Evolutionary conservation across 192 early-diverging fungal genomes (phyloP), one percentile per base, ranked within the genome.

Genomic region (Coemansia sp.): DNA sequence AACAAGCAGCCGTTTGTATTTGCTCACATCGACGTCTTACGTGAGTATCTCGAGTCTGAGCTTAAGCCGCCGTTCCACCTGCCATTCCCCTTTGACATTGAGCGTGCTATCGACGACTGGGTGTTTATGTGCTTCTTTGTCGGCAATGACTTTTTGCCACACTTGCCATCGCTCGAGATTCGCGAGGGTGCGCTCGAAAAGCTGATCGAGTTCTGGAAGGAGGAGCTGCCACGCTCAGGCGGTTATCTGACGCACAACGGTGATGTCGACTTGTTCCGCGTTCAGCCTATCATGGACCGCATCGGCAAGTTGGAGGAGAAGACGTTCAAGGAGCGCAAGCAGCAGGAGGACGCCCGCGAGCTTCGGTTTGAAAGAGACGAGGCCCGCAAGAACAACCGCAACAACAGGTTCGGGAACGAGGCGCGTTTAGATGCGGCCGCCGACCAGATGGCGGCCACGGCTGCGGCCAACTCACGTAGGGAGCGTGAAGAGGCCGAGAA

Each of bases 61-160:
- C 92, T 99, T 29, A 85, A 85, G 59, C 75, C 94, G 7, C 66
- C 84, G 17, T 64, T 74, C 7, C 74, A 80, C 4, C 77, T 93
- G 21, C 77, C 90, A 2, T 94, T 95, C 63, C 74, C 87, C 6
- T 98, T 92, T 78, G 89, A 97, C 64, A 69, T 99, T 24, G 96
- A 99, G 71, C 73, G 89, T 2, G 90, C 98, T 16, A 91, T 99
- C 72, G 97, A 99, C 69, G 97, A 99, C 77, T 98, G 97, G 90
- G 94, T 98, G 48, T 89, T 99, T 63, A 69, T 99, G 79, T 92
- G 91, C 68, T 98, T 96, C 83, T 99, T 99, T 84, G 95, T 99
- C 17, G 97, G 97, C 54, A 99, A 99, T 76, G 97, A 99, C 78
- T 98, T 98, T 68, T 84, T 99, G 70, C 95, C 95, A 3, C 93